These are phyloP conservation scores for Pichia cactophila DNA, from an alignment of 1,139 yeast genomes.

Conservation along the genomic window DNA sequence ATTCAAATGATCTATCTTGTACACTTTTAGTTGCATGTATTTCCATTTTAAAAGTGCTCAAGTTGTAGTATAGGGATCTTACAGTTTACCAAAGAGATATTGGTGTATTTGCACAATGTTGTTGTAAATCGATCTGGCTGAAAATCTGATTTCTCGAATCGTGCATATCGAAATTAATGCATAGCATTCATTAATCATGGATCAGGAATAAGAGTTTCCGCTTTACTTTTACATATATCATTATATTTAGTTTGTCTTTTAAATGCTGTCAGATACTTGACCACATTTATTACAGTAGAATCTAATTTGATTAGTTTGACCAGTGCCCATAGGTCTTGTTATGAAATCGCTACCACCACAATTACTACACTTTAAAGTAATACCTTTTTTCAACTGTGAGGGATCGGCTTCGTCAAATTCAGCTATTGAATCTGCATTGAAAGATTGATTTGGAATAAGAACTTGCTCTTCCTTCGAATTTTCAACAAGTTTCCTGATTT, in stretches of 20 bases:
- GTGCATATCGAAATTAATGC: too few species aligned
- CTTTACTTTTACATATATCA: neutral
- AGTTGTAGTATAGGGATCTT: too few species aligned
- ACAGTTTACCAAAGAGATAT: neutral
- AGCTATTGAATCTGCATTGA: neutral
- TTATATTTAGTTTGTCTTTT: neutral
- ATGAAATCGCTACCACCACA: slow-evolving; percentile 7
- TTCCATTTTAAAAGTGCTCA: slow-evolving; percentile 13
- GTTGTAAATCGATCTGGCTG: too few species aligned
- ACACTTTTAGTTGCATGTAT: slow-evolving; percentile 28
- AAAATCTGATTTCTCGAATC: too few species aligned
- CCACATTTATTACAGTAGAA: slow-evolving; percentile 25
- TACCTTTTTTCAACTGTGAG: neutral
- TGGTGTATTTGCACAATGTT: too few species aligned
- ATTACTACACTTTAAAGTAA: slow-evolving; percentile 1
- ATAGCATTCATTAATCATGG: too few species aligned
- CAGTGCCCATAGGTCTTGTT: slow-evolving; percentile 16
- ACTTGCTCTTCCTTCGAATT: neutral
- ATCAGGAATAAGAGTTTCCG: too few species aligned
- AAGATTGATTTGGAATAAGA: slow-evolving; percentile 5
- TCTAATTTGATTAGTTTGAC: slow-evolving; percentile 13
- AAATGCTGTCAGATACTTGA: slow-evolving; percentile 1
- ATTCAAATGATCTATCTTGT: slow-evolving; percentile 79
- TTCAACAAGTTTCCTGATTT: slow-evolving; percentile 1
- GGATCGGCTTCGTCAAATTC: neutral